A percentile compares a stretch with the other conserved stretches of the same genome.
Evolutionary conservation across 495 filamentous ascomycete species (phyloP).

Genomic region (Pseudomonodictys pantanalensis): DNA sequence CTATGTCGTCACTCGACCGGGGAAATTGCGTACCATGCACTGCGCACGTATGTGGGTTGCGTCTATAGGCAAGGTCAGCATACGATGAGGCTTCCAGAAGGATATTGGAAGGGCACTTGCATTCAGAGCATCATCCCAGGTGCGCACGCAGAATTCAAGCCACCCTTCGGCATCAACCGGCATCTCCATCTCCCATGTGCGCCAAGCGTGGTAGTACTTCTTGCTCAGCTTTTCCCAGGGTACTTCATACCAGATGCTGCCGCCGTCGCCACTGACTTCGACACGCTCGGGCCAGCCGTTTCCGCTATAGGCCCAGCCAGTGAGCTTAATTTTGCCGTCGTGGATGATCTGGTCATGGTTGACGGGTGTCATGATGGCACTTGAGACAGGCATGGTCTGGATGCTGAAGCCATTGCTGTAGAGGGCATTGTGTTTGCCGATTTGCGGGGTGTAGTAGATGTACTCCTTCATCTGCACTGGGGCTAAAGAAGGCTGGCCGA

Average conservation of each 20-base stretch:
- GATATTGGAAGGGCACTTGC: constrained; percentile 8
- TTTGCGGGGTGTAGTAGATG: constrained; percentile 57
- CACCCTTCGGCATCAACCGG: constrained; percentile 59
- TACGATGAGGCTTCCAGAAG: no score
- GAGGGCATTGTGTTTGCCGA: constrained; percentile 58
- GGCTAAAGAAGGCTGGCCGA: constrained; percentile 42
- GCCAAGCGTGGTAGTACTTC: constrained; percentile 57
- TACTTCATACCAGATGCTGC: constrained; percentile 57
- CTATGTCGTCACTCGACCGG: not conserved
- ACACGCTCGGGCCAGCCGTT: constrained; percentile 60
- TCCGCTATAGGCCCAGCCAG: constrained; percentile 61
- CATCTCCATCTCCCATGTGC: constrained; percentile 52
- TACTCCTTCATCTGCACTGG: constrained; percentile 53
- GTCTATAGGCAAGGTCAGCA: constrained; percentile 32
- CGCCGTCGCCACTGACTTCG: constrained; percentile 57
- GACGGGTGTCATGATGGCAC: constrained; percentile 56
- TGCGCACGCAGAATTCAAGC: constrained; percentile 56
- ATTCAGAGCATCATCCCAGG: constrained; percentile 59
- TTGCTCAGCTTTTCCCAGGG: constrained; percentile 49
- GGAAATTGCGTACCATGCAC: constrained; percentile 33
- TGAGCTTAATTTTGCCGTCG: constrained; percentile 50
- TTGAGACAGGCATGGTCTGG: constrained; percentile 63
- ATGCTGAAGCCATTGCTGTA: constrained; percentile 57
- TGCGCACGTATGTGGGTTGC: constrained; percentile 47
- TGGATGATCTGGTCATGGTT: constrained; percentile 55